Evolutionary conservation across 305 asterid genomes (phyloP), one percentile per base, ranked within the genome.

Genomic region (Stenogyne calaminthoides): DNA sequence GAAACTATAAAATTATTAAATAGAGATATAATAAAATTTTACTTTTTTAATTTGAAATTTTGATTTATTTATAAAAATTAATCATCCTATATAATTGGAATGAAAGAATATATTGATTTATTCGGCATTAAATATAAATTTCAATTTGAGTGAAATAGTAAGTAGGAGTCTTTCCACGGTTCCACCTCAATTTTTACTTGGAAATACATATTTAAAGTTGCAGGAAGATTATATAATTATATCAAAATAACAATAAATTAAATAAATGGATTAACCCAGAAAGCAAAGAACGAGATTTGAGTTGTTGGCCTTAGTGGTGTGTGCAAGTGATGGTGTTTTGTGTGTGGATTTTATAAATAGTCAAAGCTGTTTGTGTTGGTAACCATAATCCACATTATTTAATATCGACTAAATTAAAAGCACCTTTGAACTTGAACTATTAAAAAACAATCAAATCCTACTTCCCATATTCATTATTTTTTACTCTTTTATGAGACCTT

Each of bases 281-380:
- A 47, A 59, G 64, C 32, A 67, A 36, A 59, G 25, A 51, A 60
- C 70, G 60, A 36, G 10, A 25, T 19, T 69, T 12, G 67, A 67
- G 69, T 55, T 55, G 67, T 72, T 76, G 66, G 59, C 34, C 62
- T 64, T 58, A 60, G 78, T 61, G 72, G 5, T 75, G 72, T 32
- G 84, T 73, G 76, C 58, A 60, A 37, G 42, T 61, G 22, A 11
- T 56, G 34, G 65, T n/a, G 70, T 22, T 65, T 44, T 12, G 70
- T 64, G 70, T 64, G 46, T 62, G 70, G 47, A 47, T 62, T 32
- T 61, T 62, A 25, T 49, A 34, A 27, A 40, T 22, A 76, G 80
- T 78, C 82, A 81, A 81, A 74, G 54, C 71, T 51, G 76, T 59
- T 51, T 71, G 40, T 70, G 71, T 70, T 27, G 70, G 66, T 73